Percentiles rank a stretch among this genome's conserved stretches.
Evolutionary conservation across 2,329 filamentous ascomycete genomes (phyloP).

Genomic region (Bipolaris bicolor): DNA sequence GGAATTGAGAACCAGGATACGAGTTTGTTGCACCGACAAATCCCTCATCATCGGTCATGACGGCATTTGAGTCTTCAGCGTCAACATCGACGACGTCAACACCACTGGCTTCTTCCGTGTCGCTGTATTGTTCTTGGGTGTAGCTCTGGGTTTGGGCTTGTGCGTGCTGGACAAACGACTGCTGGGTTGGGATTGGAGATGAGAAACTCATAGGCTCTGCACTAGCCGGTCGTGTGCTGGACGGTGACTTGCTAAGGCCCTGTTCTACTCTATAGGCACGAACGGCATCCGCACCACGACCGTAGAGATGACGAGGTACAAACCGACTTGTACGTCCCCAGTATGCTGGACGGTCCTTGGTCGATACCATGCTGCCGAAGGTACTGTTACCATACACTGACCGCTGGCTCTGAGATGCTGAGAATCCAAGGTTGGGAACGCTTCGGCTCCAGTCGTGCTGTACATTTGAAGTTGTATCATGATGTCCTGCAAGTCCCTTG

Average conservation of each 20-base stretch:
- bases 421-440: constrained; percentile 29
- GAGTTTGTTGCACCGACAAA: constrained; percentile 10
- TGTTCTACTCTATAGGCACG: constrained; percentile 33
- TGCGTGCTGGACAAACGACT: constrained; percentile 24
- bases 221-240: constrained; percentile 21
- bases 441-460: constrained; percentile 37
- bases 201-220: constrained; percentile 30
- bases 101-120: constrained; percentile 15
- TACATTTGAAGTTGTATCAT: constrained; percentile 13
- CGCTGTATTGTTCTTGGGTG: constrained; percentile 19
- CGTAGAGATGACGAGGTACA: constrained; percentile 45
- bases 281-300: constrained; percentile 42
- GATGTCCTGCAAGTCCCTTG: constrained; percentile 16
- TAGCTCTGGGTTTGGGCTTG: constrained; percentile 9
- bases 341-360: constrained; percentile 36
- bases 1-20: constrained; percentile 6
- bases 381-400: constrained; percentile 27
- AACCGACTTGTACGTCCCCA: constrained; percentile 43
- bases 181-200: constrained; percentile 32
- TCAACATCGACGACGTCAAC: constrained; percentile 18
- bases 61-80: constrained; percentile 15
- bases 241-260: constrained; percentile 23
- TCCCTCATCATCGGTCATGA: constrained; percentile 19
- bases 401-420: constrained; percentile 17
- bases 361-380: constrained; percentile 14